phyloP scores from a whole-genome alignment of 768 basidiomycete species.

The Auriscalpium orientale region DNA sequence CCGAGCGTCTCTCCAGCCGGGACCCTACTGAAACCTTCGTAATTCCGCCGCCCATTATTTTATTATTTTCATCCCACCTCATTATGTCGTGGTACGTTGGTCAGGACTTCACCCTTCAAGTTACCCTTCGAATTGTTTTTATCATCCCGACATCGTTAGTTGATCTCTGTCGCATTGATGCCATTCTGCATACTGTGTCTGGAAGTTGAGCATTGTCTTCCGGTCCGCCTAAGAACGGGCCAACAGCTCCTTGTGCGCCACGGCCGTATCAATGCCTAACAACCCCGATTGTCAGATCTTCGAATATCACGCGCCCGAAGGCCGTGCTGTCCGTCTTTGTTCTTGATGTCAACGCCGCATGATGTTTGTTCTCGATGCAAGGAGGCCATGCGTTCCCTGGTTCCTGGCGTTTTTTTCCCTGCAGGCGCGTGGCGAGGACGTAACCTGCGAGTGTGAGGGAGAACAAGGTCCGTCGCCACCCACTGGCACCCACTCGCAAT shows the following conservation, averaged over 20 bases:
- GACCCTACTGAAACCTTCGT: conserved; percentile 1
- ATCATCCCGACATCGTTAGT: no score
- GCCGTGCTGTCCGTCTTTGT: background rate
- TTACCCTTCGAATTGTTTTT: background rate
- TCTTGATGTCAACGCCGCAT: background rate
- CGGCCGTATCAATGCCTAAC: no score
- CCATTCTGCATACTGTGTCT: no score
- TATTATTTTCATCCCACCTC: background rate
- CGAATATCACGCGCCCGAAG: background rate
- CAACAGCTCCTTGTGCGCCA: no score
- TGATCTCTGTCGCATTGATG: no score
- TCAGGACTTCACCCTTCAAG: no score
- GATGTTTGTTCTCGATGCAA: background rate
- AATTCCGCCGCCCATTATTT: background rate
- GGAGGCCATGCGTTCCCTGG: background rate
- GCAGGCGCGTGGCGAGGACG: background rate
- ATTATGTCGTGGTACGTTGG: background rate
- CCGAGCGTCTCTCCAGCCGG: background rate
- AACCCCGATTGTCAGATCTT: background rate
- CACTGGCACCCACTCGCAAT: background rate
- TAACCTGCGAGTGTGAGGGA: background rate
- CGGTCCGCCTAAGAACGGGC: no score
- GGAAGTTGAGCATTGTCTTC: no score
- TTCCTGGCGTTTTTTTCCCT: background rate
- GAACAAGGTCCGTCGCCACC: background rate